These are phyloP conservation scores for Pseudocercospora musae DNA, from an alignment of 2,329 filamentous ascomycete species.

Conservation along the genomic window DNA sequence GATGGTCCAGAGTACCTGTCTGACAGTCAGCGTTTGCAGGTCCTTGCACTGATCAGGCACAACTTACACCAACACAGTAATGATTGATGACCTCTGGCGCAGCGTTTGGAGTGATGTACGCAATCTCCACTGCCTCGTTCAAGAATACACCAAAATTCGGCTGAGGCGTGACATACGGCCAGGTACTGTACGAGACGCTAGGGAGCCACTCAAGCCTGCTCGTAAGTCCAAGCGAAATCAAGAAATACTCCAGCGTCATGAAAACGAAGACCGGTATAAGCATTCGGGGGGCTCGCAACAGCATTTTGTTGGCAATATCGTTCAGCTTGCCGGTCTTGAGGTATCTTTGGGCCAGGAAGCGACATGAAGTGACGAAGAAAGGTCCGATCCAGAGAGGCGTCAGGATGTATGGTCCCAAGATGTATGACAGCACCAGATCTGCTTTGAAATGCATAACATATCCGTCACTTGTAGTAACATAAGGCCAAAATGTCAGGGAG, in stretches of 20 bases:
- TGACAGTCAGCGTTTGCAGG: background rate
- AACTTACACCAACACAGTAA: constrained; percentile 47
- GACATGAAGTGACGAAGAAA: constrained; percentile 49
- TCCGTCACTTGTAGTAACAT: constrained; percentile 27
- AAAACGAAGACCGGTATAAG: constrained; percentile 46
- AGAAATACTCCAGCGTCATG: constrained; percentile 47
- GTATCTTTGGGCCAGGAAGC: constrained; percentile 45
- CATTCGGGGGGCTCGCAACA: constrained; percentile 45
- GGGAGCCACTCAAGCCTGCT: constrained; percentile 45
- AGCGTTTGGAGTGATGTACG: constrained; percentile 49
- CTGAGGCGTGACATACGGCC: constrained; percentile 45
- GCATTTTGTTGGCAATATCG: constrained; percentile 45
- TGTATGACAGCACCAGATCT: constrained; percentile 42
- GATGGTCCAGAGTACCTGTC: constrained; percentile 44
- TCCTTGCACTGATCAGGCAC: background rate
- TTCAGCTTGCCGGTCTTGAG: constrained; percentile 43
- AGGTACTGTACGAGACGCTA: constrained; percentile 47
- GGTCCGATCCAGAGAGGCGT: constrained; percentile 49
- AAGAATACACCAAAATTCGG: constrained; percentile 43
- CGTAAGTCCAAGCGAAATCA: constrained; percentile 45
- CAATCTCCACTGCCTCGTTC: constrained; percentile 45
- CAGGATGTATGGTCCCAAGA: constrained; percentile 44
- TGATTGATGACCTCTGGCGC: constrained; percentile 48
- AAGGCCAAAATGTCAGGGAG: constrained; percentile 42
- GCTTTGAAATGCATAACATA: constrained; percentile 40